phyloP scores from a whole-genome alignment of 768 basidiomycete species.

The Mycena belliarum region DNA sequence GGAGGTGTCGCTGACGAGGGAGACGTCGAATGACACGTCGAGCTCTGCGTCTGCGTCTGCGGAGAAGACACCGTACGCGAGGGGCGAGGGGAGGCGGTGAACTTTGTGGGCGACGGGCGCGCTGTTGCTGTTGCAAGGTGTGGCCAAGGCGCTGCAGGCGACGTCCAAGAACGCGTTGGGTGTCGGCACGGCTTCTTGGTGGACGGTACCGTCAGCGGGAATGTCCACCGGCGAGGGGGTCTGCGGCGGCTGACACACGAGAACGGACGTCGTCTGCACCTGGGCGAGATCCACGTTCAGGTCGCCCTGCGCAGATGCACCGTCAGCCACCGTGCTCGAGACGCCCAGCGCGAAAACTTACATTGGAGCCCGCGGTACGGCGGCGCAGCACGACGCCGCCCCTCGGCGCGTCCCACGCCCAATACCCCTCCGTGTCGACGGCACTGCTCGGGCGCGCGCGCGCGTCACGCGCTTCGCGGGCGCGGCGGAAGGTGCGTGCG shows the following conservation, averaged over 20 bases:
- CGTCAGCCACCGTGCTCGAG: not conserved
- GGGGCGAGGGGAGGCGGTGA: too few species aligned
- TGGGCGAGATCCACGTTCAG: conserved; percentile 5
- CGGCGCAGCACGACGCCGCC: conserved; percentile 8
- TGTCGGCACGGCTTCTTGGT: not conserved
- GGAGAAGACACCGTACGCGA: too few species aligned
- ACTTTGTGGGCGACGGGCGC: too few species aligned
- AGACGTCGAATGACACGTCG: not conserved
- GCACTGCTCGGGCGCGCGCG: conserved; percentile 12
- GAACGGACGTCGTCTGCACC: conserved; percentile 11
- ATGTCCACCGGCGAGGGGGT: not conserved
- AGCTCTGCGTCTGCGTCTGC: not conserved
- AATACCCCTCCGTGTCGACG: conserved; percentile 10
- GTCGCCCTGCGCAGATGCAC: not conserved
- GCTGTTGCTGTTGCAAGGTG: too few species aligned
- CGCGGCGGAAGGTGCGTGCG: not conserved
- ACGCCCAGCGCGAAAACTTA: not conserved
- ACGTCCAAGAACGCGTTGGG: too few species aligned
- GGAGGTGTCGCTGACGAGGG: not conserved
- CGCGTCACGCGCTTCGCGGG: conserved; percentile 1
- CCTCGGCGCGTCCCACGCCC: conserved; percentile 10
- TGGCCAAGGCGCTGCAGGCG: too few species aligned
- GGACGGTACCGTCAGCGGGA: too few species aligned
- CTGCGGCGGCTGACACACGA: conserved; percentile 14
- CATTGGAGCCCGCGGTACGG: conserved; percentile 5